These are phyloP conservation scores for Herpotrichia juniperi DNA, from an alignment of 2,329 filamentous ascomycete species.

Conservation along the genomic window DNA sequence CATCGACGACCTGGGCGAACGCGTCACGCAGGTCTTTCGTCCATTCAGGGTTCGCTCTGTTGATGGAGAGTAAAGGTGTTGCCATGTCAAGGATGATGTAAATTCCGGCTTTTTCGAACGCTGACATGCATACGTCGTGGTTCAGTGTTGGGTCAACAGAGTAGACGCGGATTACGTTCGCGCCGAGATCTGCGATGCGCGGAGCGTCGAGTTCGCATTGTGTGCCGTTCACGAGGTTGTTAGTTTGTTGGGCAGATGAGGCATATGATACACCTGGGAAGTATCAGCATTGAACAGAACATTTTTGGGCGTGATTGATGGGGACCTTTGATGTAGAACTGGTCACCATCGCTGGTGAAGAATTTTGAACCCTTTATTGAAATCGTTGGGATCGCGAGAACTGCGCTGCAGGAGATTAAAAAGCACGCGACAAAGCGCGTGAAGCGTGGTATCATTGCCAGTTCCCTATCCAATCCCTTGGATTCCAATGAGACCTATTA, in stretches of 20 bases:
- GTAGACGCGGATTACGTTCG: slow-evolving; percentile 15
- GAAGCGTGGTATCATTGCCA: not conserved
- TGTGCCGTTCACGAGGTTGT: slow-evolving; percentile 10
- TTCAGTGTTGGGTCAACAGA: slow-evolving; percentile 17
- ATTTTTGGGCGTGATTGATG: not conserved
- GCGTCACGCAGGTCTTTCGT: slow-evolving; percentile 7
- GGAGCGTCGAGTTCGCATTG: slow-evolving; percentile 16
- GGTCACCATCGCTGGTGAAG: slow-evolving; percentile 16
- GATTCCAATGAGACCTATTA: too few relatives aligned
- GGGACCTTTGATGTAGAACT: slow-evolving; percentile 17
- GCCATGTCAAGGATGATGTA: slow-evolving; percentile 18
- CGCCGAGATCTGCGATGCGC: slow-evolving; percentile 11
- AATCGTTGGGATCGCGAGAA: slow-evolving; percentile 10
- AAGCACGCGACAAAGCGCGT: not conserved
- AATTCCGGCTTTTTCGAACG: slow-evolving; percentile 15
- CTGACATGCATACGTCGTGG: slow-evolving; percentile 17
- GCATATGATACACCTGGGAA: slow-evolving; percentile 11
- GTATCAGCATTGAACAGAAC: not conserved
- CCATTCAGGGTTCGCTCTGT: slow-evolving; percentile 10
- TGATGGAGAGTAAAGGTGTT: slow-evolving; percentile 4
- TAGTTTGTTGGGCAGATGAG: not conserved
- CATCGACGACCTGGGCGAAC: slow-evolving; percentile 7
- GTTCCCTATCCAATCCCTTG: too few relatives aligned
- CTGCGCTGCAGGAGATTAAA: not conserved
- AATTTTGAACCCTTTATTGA: slow-evolving; percentile 13